phyloP scores from a whole-genome alignment of 345 rosid genomes.

The Aquilaria malaccensis region DNA sequence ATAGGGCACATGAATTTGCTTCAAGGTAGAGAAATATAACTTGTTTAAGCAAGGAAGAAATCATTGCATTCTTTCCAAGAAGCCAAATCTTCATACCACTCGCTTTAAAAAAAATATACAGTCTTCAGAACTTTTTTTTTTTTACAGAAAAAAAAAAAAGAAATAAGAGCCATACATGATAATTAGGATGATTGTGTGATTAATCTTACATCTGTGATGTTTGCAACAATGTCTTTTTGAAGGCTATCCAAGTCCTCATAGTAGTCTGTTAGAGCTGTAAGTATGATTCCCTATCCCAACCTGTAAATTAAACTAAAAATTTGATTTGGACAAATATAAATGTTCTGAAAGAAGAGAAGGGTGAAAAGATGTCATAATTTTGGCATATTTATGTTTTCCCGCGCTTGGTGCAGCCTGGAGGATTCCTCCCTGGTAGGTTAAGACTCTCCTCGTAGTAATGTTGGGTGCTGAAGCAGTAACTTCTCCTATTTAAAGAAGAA shows the following conservation, averaged over 20 bases:
- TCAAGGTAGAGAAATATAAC: conserved; percentile 23
- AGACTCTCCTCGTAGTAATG: too few species aligned
- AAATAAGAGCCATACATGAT: too few species aligned
- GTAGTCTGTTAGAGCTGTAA: conserved; percentile 61
- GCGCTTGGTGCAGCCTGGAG: too few species aligned
- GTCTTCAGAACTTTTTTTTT: too few species aligned
- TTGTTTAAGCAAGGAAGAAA: conserved; percentile 57
- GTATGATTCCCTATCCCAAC: conserved; percentile 96
- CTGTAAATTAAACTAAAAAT: conserved; percentile 15
- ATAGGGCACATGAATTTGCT: neutral
- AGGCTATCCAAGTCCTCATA: conserved; percentile 70
- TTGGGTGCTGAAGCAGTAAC: too few species aligned
- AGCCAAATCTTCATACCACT: conserved; percentile 44
- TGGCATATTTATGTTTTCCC: too few species aligned
- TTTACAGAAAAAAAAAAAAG: too few species aligned
- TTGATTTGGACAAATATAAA: neutral
- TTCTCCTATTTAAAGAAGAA: neutral
- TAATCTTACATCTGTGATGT: conserved; percentile 63
- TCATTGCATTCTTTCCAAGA: conserved; percentile 74
- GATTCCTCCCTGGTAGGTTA: too few species aligned
- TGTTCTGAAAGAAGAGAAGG: too few species aligned
- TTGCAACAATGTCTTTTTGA: conserved; percentile 51
- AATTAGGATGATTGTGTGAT: neutral
- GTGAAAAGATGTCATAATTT: too few species aligned
- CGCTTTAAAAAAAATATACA: too few species aligned